A percentile compares a stretch with the other conserved stretches of the same genome.
Conservation (phyloP, 176 grass and related monocot species). For the Triticum urartu region DNA sequence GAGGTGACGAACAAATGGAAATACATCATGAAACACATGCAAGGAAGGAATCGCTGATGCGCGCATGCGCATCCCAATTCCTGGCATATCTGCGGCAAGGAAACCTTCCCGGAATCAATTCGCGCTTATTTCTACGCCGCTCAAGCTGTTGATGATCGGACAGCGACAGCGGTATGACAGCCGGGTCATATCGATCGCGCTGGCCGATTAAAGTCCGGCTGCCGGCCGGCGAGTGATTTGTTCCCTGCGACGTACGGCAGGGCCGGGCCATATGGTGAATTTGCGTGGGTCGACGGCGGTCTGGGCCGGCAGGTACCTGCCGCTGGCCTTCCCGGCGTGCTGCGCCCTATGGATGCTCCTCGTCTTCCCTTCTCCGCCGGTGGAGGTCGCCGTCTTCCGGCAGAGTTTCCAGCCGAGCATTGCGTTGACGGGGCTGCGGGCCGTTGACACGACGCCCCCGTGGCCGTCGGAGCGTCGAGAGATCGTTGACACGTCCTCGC, state of each 20-base stretch:
- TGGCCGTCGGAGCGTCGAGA: not conserved
- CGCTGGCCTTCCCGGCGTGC: slow-evolving; percentile 24
- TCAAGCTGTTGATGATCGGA: not conserved
- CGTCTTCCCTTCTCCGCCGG: slow-evolving; percentile 11
- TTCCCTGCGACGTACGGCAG: not conserved
- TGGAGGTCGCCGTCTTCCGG: not conserved
- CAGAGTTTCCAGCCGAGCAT: not conserved
- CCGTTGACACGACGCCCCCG: not conserved
- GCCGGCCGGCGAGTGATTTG: not conserved
- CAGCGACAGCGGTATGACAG: not conserved
- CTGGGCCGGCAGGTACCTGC: slow-evolving; percentile 16
- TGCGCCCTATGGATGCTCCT: slow-evolving; percentile 36
- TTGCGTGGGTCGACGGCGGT: slow-evolving; percentile 12
- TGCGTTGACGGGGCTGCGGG: not conserved
- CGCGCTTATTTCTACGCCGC: not conserved
- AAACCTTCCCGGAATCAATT: not conserved
- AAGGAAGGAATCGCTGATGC: not conserved
- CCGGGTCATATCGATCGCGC: not conserved
- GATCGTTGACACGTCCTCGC: not conserved
- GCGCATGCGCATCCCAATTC: not conserved
- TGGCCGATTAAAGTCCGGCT: slow-evolving; percentile 8
- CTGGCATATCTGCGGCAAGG: not conserved
- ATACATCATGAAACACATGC: not conserved
- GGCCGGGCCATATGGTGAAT: slow-evolving; percentile 28
- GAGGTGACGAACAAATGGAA: not conserved